Evolutionary conservation across 2,329 filamentous ascomycete species (phyloP).

Genomic region (Colletotrichum eleusines): DNA sequence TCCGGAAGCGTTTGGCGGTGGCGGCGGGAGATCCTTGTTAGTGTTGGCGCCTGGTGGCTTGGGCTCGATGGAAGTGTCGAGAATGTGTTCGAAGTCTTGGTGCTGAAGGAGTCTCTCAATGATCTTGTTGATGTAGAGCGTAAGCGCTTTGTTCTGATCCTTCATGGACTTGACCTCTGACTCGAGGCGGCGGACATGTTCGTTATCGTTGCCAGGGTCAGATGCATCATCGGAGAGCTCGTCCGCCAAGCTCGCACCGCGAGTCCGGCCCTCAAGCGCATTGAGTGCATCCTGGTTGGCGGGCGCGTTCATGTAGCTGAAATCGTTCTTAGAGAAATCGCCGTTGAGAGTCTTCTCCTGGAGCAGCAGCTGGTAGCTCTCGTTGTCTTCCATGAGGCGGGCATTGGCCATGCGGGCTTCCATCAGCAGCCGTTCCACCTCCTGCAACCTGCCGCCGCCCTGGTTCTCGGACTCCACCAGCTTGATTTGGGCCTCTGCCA

Average conservation of each 20-base stretch:
- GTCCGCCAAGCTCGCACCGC: conserved; percentile 78
- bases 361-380: conserved; percentile 95
- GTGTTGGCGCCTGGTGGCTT: conserved; percentile 59
- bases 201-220: conserved; percentile 70
- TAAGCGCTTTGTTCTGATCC: conserved; percentile 97
- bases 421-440: conserved; percentile 90
- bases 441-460: conserved; percentile 86
- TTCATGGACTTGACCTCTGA: conserved; percentile 82
- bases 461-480: conserved; percentile 93
- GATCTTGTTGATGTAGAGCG: conserved; percentile 98
- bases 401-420: conserved; percentile 97
- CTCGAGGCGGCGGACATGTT: conserved; percentile 77
- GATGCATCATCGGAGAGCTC: conserved; percentile 79
- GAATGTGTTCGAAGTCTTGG: conserved; percentile 93
- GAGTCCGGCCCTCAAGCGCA: conserved; percentile 69
- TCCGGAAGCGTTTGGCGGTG: conserved; percentile 70
- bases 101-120: conserved; percentile 95
- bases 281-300: conserved; percentile 74
- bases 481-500: conserved; percentile 96
- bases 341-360: conserved; percentile 96
- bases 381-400: conserved; percentile 96
- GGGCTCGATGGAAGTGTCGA: conserved; percentile 76
- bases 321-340: conserved; percentile 86
- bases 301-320: conserved; percentile 73
- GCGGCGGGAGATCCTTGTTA: conserved; percentile 88